Base-by-base conservation (phyloP, 306 rosid genomes). In the Cicer judaicum region DNA sequence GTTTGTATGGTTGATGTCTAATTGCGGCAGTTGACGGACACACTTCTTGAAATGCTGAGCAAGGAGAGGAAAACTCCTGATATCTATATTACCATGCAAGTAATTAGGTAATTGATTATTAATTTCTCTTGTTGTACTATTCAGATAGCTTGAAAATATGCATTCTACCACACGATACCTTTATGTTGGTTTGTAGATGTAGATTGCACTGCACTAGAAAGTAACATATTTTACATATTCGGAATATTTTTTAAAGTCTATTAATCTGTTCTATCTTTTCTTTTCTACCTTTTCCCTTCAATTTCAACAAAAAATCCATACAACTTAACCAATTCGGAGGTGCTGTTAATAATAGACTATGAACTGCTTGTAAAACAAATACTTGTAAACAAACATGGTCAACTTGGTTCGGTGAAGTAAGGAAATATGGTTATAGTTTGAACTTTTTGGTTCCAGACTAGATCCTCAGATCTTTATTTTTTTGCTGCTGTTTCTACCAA, bases 21-120 rank as follows among this genome's bases (percentile, higher is more conserved):
- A 82, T 77, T 13, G n/a, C 38, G 84, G 65, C 80, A 94, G 99
- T 82, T 92, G 80, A 86, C 84, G 85, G 96, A 90, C 46, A 65
- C 83, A 60, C 92, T 94, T 64, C 61, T 78, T 75, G 91, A 90
- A 70, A 84, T 90, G 93, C 85, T 94, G 64, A 72, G 85, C 79
- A 88, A 86, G 81, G 92, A 92, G 10, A 89, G 85, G 24, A 92
- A 57, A 85, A 54, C 49, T 83, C 96, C 88, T 6, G 99, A 94
- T 86, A 10, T 67, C 83, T 94, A 75, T 82, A 89, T 84, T 49
- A 43, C 64, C 57, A 79, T 87, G 78, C 96, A 94, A 90, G 68
- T 78, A 68, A 89, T 94, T 82, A 94, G 99, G 99, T 90, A 80
- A 85, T 72, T 68, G 46, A 42, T 62, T 47, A 48, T 53, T 64